phyloP scores from a whole-genome alignment of 768 basidiomycete species.

The Panaeolus papilionaceus region DNA sequence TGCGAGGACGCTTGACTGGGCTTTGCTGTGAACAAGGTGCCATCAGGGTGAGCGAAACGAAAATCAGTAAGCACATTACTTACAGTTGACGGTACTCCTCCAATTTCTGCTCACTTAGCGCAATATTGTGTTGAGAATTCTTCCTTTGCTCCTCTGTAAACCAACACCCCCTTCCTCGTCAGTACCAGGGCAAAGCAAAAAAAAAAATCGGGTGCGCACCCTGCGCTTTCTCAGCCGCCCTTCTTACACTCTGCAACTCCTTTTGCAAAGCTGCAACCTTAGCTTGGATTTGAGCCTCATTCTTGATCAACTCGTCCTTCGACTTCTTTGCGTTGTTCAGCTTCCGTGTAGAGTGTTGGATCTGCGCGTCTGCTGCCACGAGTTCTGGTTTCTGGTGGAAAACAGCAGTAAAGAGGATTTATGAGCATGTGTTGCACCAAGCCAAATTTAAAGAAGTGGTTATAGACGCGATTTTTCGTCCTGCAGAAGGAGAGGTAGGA shows the following conservation, averaged over 20 bases:
- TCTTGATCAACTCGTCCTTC: conserved; percentile 67
- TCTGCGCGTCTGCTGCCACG: conserved; percentile 84
- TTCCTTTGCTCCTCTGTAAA: conserved; percentile 73
- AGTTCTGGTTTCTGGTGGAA: conserved; percentile 82
- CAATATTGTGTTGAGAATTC: conserved; percentile 75
- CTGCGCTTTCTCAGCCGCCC: conserved; percentile 78
- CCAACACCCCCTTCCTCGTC: not conserved
- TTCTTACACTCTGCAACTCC: conserved; percentile 71
- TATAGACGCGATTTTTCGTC: not conserved
- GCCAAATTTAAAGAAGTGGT: not conserved
- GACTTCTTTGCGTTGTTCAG: conserved; percentile 70
- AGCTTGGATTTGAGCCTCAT: conserved; percentile 46
- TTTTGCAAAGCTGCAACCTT: conserved; percentile 62
- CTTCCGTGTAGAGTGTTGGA: conserved; percentile 85
- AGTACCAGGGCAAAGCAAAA: not conserved
- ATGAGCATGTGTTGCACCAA: not conserved
- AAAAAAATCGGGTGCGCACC: conserved; percentile 49
- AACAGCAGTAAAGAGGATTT: not conserved
- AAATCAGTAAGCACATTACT: conserved; percentile 31
- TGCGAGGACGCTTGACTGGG: conserved; percentile 76
- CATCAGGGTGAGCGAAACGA: not conserved
- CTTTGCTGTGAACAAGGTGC: conserved; percentile 60
- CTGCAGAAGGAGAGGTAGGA: not conserved
- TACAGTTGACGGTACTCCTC: conserved; percentile 88
- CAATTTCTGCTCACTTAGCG: conserved; percentile 82